phyloP scores from a whole-genome alignment of 352 stramenopile species.

The Phytopythium kandeliae region DNA sequence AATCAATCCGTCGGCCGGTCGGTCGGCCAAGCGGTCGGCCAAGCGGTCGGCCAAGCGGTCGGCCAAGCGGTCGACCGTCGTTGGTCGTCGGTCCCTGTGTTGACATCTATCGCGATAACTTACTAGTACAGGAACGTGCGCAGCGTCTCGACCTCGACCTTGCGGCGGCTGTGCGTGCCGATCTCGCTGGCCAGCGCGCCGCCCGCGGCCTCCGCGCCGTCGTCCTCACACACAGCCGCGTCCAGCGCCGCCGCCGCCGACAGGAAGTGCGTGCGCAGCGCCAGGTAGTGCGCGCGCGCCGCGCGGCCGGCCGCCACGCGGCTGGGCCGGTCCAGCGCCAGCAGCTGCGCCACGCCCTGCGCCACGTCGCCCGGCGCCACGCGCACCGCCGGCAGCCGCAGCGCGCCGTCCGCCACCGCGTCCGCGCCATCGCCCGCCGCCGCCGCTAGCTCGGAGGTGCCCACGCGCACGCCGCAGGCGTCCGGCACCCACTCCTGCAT shows the following conservation, averaged over 20 bases:
- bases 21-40: too few relatives aligned
- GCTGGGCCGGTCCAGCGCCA: conserved; percentile 45
- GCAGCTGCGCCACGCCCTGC: conserved; percentile 31
- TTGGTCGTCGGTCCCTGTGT: not conserved
- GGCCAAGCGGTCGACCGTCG: not conserved
- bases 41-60: too few relatives aligned
- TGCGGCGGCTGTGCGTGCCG: conserved; percentile 43
- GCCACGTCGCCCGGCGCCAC: conserved; percentile 54
- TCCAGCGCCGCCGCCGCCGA: conserved; percentile 63
- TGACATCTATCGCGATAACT: conserved; percentile 7
- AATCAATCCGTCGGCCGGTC: too few relatives aligned
- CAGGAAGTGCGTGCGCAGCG: conserved; percentile 59
- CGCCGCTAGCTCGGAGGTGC: conserved; percentile 34
- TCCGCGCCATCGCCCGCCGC: conserved; percentile 6
- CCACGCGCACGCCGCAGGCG: conserved; percentile 43
- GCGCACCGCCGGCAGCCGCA: conserved; percentile 40
- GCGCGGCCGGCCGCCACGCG: conserved; percentile 48
- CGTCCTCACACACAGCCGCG: conserved; percentile 43
- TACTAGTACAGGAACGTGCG: conserved; percentile 56
- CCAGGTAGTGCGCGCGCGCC: conserved; percentile 50
- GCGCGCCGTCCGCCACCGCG: conserved; percentile 5
- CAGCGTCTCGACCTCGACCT: conserved; percentile 52
- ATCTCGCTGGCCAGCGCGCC: conserved; percentile 47
- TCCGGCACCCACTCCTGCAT: conserved; percentile 74
- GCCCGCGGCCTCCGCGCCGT: conserved; percentile 48